Conservation (phyloP, 1,139 yeast genomes). For the Candida pseudocylindracea region DNA sequence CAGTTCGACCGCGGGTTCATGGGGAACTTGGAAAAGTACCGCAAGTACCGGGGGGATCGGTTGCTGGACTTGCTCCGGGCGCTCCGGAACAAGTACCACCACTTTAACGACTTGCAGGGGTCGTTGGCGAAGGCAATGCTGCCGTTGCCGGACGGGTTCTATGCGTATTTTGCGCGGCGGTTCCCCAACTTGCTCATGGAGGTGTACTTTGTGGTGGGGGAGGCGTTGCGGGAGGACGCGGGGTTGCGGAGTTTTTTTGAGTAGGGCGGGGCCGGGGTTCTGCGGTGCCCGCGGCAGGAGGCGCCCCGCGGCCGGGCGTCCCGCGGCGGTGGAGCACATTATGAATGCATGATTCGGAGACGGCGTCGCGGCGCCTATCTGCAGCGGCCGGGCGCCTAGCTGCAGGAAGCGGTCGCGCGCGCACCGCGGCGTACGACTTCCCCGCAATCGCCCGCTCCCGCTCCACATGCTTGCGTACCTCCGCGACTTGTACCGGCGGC, state of each 20-base stretch:
- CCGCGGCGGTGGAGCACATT: too few species aligned
- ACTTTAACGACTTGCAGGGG: slow-evolving; percentile 70
- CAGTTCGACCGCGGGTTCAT: slow-evolving; percentile 48
- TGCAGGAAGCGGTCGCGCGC: too few species aligned
- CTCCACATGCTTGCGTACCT: too few species aligned
- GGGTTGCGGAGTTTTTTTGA: slow-evolving; percentile 28
- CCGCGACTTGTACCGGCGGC: too few species aligned
- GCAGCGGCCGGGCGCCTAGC: too few species aligned
- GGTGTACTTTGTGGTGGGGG: slow-evolving; percentile 41
- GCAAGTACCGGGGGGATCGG: slow-evolving; percentile 65
- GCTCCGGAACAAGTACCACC: slow-evolving; percentile 79
- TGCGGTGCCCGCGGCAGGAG: too few species aligned
- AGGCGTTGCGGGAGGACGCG: slow-evolving; percentile 36
- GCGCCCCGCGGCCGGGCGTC: too few species aligned
- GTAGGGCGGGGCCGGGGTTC: too few species aligned
- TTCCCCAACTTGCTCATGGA: slow-evolving; percentile 70
- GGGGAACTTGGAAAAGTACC: slow-evolving; percentile 71
- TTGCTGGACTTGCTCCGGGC: slow-evolving; percentile 78
- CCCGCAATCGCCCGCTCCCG: too few species aligned
- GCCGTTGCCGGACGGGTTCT: slow-evolving; percentile 69
- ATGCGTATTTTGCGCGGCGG: slow-evolving; percentile 43
- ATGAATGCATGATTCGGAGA: too few species aligned
- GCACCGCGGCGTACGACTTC: too few species aligned
- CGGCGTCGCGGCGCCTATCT: too few species aligned
- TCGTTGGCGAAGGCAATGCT: slow-evolving; percentile 39